These are phyloP conservation scores for Chalciporus pseudorubinellus DNA, from an alignment of 768 basidiomycete genomes.

Conservation along the genomic window DNA sequence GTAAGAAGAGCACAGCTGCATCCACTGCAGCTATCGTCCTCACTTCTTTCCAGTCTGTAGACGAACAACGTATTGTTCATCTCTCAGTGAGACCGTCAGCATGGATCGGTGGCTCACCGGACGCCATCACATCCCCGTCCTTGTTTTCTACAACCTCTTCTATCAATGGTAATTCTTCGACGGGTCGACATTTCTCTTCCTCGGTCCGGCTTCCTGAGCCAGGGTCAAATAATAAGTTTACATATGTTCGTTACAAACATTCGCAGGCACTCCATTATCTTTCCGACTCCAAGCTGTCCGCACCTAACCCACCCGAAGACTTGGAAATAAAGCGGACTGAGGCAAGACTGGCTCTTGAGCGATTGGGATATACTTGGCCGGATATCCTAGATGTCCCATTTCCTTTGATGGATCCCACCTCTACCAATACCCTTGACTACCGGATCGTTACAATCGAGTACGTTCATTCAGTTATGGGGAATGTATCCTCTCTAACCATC, in stretches of 20 bases:
- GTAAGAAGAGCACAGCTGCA: slow-evolving; percentile 33
- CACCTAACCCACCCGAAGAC: slow-evolving; percentile 13
- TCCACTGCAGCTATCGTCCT: slow-evolving; percentile 6
- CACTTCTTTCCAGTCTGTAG: slow-evolving; percentile 40
- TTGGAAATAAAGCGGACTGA: slow-evolving; percentile 11
- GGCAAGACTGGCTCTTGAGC: slow-evolving; percentile 31
- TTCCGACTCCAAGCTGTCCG: slow-evolving; percentile 19
- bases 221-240: slow-evolving; percentile 6
- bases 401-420: slow-evolving; percentile 20
- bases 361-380: slow-evolving; percentile 43
- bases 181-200: slow-evolving; percentile 3
- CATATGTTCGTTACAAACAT: slow-evolving; percentile 24
- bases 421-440: slow-evolving; percentile 34
- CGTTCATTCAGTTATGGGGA: slow-evolving; percentile 1
- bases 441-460: slow-evolving; percentile 22
- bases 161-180: not conserved
- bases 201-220: not conserved
- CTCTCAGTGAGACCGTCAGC: slow-evolving; percentile 79
- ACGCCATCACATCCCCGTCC: slow-evolving; percentile 19
- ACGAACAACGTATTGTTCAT: slow-evolving; percentile 64
- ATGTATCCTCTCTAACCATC: slow-evolving; percentile 4
- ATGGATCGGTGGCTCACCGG: slow-evolving; percentile 60
- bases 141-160: not conserved
- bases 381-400: slow-evolving; percentile 38
- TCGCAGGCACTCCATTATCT: slow-evolving; percentile 25